A percentile compares a stretch with the other conserved stretches of the same genome.
Conservation (phyloP, 2,329 filamentous ascomycete genomes). For the Trichophyton verrucosum region DNA sequence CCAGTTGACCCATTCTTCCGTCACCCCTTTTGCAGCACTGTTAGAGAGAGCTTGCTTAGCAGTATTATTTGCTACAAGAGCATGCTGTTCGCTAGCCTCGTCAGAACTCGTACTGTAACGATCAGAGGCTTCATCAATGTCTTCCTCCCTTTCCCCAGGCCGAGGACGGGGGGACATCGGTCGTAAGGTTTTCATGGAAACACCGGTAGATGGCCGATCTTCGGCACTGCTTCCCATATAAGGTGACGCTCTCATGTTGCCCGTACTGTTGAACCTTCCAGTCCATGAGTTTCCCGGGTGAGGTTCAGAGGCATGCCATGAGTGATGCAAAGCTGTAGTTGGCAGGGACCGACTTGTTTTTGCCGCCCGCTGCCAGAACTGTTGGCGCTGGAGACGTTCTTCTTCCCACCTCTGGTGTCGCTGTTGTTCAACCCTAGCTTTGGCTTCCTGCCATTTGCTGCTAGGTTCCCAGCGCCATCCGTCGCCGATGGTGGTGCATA, state of each 20-base stretch:
- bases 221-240: neutral
- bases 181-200: slow-evolving; percentile 33
- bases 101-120: slow-evolving; percentile 15
- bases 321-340: neutral
- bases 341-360: neutral
- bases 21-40: neutral
- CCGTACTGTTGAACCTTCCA: neutral
- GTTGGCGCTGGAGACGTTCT: slow-evolving; percentile 23
- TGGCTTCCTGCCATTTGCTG: slow-evolving; percentile 60
- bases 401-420: slow-evolving; percentile 19
- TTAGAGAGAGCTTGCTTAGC: neutral
- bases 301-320: neutral
- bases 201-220: slow-evolving; percentile 26
- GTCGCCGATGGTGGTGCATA: slow-evolving; percentile 77
- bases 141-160: slow-evolving; percentile 24
- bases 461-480: slow-evolving; percentile 92
- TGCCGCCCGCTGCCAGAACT: slow-evolving; percentile 6
- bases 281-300: neutral
- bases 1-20: slow-evolving; percentile 31
- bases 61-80: neutral
- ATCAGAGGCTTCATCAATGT: slow-evolving; percentile 15
- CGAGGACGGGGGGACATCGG: slow-evolving; percentile 28
- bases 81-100: slow-evolving; percentile 5
- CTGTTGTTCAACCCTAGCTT: slow-evolving; percentile 45
- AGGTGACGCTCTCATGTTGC: neutral